Base-by-base conservation (phyloP, 129 eudicot species). In the Solidago caesia region DNA sequence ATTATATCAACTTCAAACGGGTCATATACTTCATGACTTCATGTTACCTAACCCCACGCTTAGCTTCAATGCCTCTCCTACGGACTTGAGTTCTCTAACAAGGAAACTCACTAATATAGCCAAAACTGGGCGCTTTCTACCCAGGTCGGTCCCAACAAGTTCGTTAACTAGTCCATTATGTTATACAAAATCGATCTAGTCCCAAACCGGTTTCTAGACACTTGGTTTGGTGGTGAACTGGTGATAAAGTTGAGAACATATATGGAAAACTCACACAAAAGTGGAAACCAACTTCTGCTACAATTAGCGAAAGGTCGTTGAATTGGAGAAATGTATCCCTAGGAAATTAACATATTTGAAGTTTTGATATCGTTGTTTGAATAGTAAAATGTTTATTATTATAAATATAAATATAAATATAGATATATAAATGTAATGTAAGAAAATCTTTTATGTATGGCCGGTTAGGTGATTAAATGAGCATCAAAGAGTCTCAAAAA, bases 241-340 rank as follows among this genome's bases (percentile, higher is more conserved):
- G n/a, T 13, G 13, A 21, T 21, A 21, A 29, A 41, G 70, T n/a
- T 46, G 72, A 44, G 8, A 39, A 10, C 5, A 47, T 21, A 21
- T 21, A 21, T 76, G 77, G 33, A 11, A 48, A 56, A 6, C 21
- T 70, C 77, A 13, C 82, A 0, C 66, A 80, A 14, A 51, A 70
- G 42, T 86, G 96, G 96, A 84, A 80, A 67, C 91, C 91, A 3
- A 56, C 67, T 65, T 79, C 85, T 82, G 80, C 78, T 33, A 82
- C 90, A 6, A 89, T 89, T 43, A 49, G 72, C 39, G 89, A 89
- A 75, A 76, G 51, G 64, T 84, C 88, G 44, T 43, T 82, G 45
- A 64, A 70, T 58, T 49, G 48, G 6, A 78, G 88, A 74, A 59
- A 81, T 9, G 59, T 5, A 11, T 67, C 56, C 8, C 51, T 67